Evolutionary conservation across 2,329 filamentous ascomycete genomes (phyloP).

Genomic region (Colletotrichum gloeosporioides): DNA sequence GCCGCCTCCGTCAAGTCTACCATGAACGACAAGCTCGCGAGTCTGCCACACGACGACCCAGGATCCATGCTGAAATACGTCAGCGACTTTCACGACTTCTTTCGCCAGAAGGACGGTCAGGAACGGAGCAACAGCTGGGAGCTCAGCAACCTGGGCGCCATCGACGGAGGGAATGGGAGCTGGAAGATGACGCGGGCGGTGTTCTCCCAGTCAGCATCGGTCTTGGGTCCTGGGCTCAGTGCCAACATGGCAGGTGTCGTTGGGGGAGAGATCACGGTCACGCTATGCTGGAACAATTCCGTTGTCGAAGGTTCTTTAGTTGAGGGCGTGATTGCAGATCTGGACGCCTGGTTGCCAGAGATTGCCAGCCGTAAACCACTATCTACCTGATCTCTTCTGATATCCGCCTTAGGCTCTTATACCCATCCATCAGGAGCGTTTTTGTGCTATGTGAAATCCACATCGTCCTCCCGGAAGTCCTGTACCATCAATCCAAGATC

Average conservation of each 20-base stretch:
- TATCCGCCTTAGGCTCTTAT: neutral
- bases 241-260: constrained; percentile 54
- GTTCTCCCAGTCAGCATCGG: constrained; percentile 55
- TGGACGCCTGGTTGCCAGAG: constrained; percentile 34
- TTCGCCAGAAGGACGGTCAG: constrained; percentile 45
- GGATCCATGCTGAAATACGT: constrained; percentile 47
- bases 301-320: constrained; percentile 44
- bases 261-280: constrained; percentile 44
- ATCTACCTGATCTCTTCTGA: neutral
- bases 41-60: constrained; percentile 48
- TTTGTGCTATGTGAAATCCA: neutral
- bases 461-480: neutral
- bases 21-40: constrained; percentile 36
- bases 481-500: neutral
- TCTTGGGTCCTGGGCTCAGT: constrained; percentile 46
- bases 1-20: constrained; percentile 39
- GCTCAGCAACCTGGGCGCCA: constrained; percentile 57
- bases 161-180: constrained; percentile 24
- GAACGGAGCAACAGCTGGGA: constrained; percentile 51
- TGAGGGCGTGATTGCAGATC: constrained; percentile 39
- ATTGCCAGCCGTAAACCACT: constrained; percentile 25
- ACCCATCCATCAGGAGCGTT: neutral
- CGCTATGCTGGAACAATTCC: constrained; percentile 53
- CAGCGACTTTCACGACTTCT: constrained; percentile 47
- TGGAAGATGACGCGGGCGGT: constrained; percentile 49